Conservation (phyloP, 129 eudicot genomes). For the Tanacetum coccineum region DNA sequence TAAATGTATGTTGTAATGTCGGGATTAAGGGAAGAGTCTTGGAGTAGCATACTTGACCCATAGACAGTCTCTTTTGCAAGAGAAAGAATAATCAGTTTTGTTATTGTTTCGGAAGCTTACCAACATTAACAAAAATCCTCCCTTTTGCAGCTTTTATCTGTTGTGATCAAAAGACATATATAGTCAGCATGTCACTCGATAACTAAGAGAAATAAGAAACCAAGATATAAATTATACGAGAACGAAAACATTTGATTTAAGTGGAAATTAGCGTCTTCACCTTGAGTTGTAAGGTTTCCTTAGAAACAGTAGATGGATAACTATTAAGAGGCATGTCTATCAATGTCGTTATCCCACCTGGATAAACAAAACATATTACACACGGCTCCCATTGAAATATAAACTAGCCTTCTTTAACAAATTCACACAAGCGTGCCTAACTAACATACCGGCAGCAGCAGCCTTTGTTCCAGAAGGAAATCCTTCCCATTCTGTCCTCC, state of each 20-base stretch:
- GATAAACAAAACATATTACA: constrained; percentile 3
- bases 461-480: constrained; percentile 99
- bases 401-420: neutral
- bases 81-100: neutral
- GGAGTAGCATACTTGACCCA: neutral
- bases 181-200: constrained; percentile 11
- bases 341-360: constrained; percentile 95
- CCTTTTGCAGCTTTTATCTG: constrained; percentile 79
- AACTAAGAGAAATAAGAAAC: neutral
- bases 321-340: constrained; percentile 97
- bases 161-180: neutral
- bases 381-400: neutral
- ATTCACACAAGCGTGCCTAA: neutral
- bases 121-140: constrained; percentile 82
- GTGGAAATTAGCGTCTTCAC: constrained; percentile 37
- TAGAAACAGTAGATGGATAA: constrained; percentile 75
- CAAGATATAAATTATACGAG: neutral
- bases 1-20: neutral
- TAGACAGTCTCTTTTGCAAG: neutral
- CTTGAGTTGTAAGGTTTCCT: constrained; percentile 86
- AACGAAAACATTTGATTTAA: neutral
- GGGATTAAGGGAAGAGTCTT: too few relatives aligned
- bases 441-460: constrained; percentile 86
- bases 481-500: constrained; percentile 97
- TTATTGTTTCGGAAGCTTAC: constrained; percentile 39